Percentiles rank a stretch among this genome's conserved stretches.
Evolutionary conservation across 805 yeast species (phyloP).

Genomic region (Starmerella gropengiesseri): DNA sequence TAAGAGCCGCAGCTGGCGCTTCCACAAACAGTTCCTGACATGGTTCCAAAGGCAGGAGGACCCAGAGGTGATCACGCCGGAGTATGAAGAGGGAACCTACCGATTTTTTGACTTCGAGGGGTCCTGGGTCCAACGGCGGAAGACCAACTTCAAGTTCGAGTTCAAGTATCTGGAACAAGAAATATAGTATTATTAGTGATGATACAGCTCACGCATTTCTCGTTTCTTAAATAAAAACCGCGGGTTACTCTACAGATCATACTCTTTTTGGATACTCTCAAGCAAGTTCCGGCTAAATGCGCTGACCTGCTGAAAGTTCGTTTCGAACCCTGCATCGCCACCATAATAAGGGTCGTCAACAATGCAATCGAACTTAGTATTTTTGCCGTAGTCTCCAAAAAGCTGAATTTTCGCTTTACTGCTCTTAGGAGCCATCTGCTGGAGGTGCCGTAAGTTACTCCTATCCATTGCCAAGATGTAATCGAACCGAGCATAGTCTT

Average conservation of each 20-base stretch:
- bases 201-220: background rate
- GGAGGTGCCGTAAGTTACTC: conserved; percentile 30
- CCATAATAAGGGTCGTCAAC: conserved; percentile 94
- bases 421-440: conserved; percentile 39
- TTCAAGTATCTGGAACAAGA: conserved; percentile 37
- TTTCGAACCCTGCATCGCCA: conserved; percentile 70
- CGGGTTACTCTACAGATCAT: background rate
- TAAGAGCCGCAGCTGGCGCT: conserved; percentile 69
- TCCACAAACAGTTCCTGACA: conserved; percentile 57
- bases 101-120: conserved; percentile 79
- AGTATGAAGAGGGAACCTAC: conserved; percentile 44
- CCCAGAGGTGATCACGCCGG: conserved; percentile 34
- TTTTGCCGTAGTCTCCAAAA: conserved; percentile 74
- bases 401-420: conserved; percentile 43
- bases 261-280: conserved; percentile 24
- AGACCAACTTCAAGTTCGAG: conserved; percentile 46
- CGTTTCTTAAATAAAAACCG: background rate
- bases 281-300: conserved; percentile 69
- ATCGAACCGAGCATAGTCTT: conserved; percentile 44
- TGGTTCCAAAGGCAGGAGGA: conserved; percentile 71
- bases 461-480: conserved; percentile 51
- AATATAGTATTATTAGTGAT: conserved; percentile 22
- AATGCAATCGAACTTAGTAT: conserved; percentile 39
- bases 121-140: conserved; percentile 52
- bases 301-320: conserved; percentile 58